A percentile compares a stretch with the other conserved stretches of the same genome.
These are phyloP conservation scores for Dictyostelium firmibasis DNA, from an alignment of 78 protist genomes.

Conservation along the genomic window DNA sequence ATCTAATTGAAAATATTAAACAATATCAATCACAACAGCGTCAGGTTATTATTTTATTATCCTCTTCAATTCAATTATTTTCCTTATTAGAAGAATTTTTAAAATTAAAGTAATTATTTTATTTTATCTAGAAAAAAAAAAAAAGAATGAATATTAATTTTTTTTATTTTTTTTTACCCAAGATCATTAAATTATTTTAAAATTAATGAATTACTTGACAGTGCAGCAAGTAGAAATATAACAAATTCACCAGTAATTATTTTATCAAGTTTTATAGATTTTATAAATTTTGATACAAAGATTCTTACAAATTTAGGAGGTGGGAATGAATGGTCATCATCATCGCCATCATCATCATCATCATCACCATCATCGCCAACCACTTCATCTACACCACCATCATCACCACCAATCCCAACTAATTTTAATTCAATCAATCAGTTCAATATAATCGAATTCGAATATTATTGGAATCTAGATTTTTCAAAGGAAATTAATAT, in stretches of 20 bases:
- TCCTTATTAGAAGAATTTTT: neutral
- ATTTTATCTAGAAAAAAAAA: no score
- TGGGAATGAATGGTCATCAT: neutral
- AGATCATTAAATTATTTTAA: constrained; percentile 10
- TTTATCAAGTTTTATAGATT: neutral
- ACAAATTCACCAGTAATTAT: neutral
- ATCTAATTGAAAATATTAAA: neutral
- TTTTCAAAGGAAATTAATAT: neutral
- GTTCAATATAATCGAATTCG: constrained; percentile 24
- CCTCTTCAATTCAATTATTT: neutral
- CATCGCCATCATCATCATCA: neutral
- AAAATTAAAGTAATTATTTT: neutral
- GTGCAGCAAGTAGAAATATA: neutral
- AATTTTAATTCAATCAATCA: neutral
- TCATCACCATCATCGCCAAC: neutral
- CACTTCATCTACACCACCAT: neutral
- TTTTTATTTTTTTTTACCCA: neutral
- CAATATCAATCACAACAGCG: neutral
- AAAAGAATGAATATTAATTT: neutral
- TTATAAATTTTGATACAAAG: neutral
- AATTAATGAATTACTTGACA: neutral
- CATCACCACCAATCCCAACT: neutral
- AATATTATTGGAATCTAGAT: neutral
- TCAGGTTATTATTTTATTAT: neutral
- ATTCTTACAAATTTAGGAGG: neutral